Base-by-base conservation (phyloP, 257 asterid species). In the Haberlea rhodopensis region DNA sequence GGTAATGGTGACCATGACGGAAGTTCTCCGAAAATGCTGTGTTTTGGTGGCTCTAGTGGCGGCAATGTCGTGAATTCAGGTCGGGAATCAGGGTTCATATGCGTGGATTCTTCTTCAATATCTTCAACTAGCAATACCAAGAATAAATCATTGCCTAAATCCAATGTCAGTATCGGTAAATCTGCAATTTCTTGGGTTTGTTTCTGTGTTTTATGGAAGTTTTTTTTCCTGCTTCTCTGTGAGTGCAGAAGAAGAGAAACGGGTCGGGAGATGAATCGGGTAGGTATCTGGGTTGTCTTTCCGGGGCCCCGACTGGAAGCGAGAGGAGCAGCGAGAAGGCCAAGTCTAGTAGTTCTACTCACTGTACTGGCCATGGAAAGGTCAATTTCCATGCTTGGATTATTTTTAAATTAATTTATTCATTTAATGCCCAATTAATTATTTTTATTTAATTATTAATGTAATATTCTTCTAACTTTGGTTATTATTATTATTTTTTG, bases 311-410 rank as follows among this genome's bases (percentile, higher is more conserved):
- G 75, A 28, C 21, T 9, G 82, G 68, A 25, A 71, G 53, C 19
- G 71, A 61, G 82, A 73, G 67, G 75, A 82, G 60, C 60, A 20
- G 73, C 24, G 86, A 91, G 79, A 85, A 78, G 80, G 52, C 79
- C 1, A 86, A 78, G 76, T 55, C 79, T 19, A 85, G 70, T 6
- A 68, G 69, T 51, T 34, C 78, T 5, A 24, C 72, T 0, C 32
- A 28, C 32, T 57, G 23, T 31, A 48, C 63, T 18, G 69, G 86
- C 69, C 92, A 84, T 82, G 86, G 91, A 82, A 91, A 85, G 98
- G 96, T 84, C 62, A 58, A n/a, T 24, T 60, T 51, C 15, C 2
- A 23, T 22, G 4, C 43, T 21, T 20, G n/a, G 53, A 21, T 46
- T 28, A 9, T 20, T 60, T n/a, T 58, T 7, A 40, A 7, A 43